phyloP scores from a whole-genome alignment of 192 early-diverging fungal species.

The Spizellomyces punctatus region DNA sequence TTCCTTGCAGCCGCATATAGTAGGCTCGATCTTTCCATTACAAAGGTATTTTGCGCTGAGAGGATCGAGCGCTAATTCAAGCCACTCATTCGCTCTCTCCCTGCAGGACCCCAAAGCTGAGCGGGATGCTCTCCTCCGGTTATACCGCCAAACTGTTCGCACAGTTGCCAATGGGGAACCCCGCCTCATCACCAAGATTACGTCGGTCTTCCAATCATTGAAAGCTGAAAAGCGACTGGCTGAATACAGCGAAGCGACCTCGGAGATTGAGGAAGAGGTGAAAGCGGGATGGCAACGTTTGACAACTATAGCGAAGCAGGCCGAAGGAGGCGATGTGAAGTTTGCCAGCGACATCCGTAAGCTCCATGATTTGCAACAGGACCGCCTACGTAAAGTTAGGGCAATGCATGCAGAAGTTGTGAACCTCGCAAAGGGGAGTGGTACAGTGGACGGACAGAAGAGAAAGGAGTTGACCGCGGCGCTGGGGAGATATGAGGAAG shows the following conservation, averaged over 20 bases:
- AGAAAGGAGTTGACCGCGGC: constrained; percentile 7
- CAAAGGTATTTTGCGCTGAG: constrained; percentile 18
- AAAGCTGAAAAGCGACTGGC: constrained; percentile 17
- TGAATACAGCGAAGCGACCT: constrained; percentile 6
- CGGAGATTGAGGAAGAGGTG: constrained; percentile 4
- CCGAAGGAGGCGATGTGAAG: background rate
- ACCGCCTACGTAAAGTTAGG: constrained; percentile 18
- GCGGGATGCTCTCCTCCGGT: background rate
- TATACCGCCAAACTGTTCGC: constrained; percentile 9
- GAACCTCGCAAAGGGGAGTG: background rate
- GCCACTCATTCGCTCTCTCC: too few relatives aligned
- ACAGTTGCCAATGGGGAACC: background rate
- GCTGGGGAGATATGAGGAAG: constrained; percentile 14
- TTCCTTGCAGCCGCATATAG: constrained; percentile 38
- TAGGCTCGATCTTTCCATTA: constrained; percentile 50
- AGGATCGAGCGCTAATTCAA: background rate
- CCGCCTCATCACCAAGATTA: constrained; percentile 17
- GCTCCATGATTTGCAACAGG: constrained; percentile 9
- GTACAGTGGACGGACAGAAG: constrained; percentile 7
- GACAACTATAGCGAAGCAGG: constrained; percentile 6
- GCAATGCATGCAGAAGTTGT: constrained; percentile 31
- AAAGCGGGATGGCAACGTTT: constrained; percentile 9
- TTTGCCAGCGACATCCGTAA: background rate
- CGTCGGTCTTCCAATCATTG: constrained; percentile 22
- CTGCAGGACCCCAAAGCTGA: constrained; percentile 23